Base-by-base conservation (phyloP, 2,329 filamentous ascomycete genomes). In the Sclerotinia borealis region DNA sequence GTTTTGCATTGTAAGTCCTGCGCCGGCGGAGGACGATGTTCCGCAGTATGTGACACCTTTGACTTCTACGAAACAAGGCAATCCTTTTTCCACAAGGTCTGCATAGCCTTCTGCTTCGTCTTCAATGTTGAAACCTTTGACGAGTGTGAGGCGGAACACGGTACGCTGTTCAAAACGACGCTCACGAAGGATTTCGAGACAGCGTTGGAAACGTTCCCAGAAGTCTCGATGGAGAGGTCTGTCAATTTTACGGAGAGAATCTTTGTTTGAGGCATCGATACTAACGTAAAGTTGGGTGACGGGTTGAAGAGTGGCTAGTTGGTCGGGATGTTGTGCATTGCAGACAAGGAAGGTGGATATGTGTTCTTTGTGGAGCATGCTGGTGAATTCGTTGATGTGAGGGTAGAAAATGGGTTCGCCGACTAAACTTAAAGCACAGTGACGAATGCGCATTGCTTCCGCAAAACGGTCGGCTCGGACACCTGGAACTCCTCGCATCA, bases 391-490 rank as follows among this genome's bases (percentile, higher is more conserved):
- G 76, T 99, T 97, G 81, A 98, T 98, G 73, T 96, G 88, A 11
- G 95, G 95, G 76, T 98, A 98, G 79, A 98, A 98, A 71, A 97
- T 97, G n/a, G 93, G 93, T 76, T 99, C 93, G 69, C 95, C 93
- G 27, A 99, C 95, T 11, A 99, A 82, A 68, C 87, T 92, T 51
- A 99, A 80, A 0, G 95, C 95, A 75, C 93, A 99, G 77, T 99
- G 93, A 0, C 92, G 85, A 71, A 99, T 96, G 48, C 87, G 84
- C 88, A 97, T 92, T 0, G 93, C 93, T 78, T 98, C 95, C 8
- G 89, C 86, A 73, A 96, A 98, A 4, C 95, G 85, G 76, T 98
- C 93, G 1, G 93, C 91, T 13, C 93, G 85, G 4, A 98, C 92
- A 6, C 95, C 95, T 0, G 95, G 93, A 0, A 98, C 91, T 59